These are phyloP conservation scores for Irpex sp. DNA, from an alignment of 1,284 basidiomycete species.

Conservation along the genomic window DNA sequence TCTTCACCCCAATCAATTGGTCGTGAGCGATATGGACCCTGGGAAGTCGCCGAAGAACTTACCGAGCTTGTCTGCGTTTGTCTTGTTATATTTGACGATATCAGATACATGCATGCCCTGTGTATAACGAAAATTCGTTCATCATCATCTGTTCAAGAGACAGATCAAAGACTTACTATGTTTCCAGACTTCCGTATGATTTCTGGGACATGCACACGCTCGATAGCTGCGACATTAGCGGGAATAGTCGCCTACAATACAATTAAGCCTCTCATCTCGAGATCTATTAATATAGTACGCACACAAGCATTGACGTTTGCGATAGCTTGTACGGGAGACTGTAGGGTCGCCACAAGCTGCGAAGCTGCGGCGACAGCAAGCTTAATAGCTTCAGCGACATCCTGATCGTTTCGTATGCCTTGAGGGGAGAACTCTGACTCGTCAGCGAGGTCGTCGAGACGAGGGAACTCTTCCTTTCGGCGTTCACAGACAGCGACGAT, in stretches of 20 bases:
- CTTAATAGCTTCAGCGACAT: neutral
- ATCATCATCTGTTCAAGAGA: neutral
- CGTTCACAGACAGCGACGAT: slow-evolving; percentile 4
- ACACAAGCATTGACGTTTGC: neutral
- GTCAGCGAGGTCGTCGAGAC: slow-evolving; percentile 1
- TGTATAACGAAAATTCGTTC: neutral
- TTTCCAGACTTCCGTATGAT: slow-evolving; percentile 33
- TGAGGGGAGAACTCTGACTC: slow-evolving; percentile 2
- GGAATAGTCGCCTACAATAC: slow-evolving; percentile 7
- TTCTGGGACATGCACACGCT: slow-evolving; percentile 24
- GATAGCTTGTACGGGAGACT: slow-evolving; percentile 1
- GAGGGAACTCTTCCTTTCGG: slow-evolving; percentile 2
- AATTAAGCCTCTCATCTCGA: neutral
- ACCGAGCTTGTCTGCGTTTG: slow-evolving; percentile 31
- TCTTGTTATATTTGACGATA: slow-evolving; percentile 26
- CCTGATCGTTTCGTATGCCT: slow-evolving; percentile 4
- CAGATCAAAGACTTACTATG: slow-evolving; percentile 16
- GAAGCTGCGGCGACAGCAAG: slow-evolving; percentile 6
- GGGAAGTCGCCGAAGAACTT: neutral
- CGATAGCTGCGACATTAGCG: slow-evolving; percentile 3
- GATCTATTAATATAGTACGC: neutral
- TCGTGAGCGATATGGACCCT: no score
- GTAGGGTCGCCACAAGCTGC: slow-evolving; percentile 5
- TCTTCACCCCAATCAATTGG: neutral
- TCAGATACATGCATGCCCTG: slow-evolving; percentile 31